Conservation (phyloP, 2,329 filamentous ascomycete genomes). For the Fusarium cyanostomum region DNA sequence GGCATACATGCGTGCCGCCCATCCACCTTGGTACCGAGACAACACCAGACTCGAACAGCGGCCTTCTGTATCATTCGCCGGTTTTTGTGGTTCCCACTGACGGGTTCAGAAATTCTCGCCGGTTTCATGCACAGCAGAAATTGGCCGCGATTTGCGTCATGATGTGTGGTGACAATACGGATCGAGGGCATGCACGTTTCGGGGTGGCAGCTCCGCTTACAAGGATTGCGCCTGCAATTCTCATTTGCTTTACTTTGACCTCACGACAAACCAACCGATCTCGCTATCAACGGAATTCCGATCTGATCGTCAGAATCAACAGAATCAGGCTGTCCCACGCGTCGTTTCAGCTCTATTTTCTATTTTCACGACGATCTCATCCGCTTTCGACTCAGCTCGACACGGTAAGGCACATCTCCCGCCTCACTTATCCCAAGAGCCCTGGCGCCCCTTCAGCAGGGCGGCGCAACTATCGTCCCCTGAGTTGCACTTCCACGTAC, state of each 20-base stretch:
- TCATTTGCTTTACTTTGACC: neutral
- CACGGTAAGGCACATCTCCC: neutral
- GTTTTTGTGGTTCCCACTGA: neutral
- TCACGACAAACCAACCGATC: neutral
- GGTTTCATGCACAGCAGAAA: neutral
- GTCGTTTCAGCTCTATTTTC: neutral
- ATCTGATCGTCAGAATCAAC: conserved; percentile 2
- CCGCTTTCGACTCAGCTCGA: neutral
- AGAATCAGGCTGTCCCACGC: neutral
- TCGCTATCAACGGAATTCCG: neutral
- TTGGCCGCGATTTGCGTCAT: neutral
- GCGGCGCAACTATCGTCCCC: conserved; percentile 1
- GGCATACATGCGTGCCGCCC: conserved; percentile 1
- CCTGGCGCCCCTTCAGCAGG: conserved; percentile 5
- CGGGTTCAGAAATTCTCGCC: neutral
- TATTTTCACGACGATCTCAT: neutral
- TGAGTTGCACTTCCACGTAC: neutral
- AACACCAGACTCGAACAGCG: neutral
- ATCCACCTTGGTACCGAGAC: neutral
- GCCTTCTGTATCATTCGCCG: neutral
- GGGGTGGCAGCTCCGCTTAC: neutral
- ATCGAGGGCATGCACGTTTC: neutral
- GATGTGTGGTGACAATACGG: neutral
- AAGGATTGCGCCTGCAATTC: neutral
- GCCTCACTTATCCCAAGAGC: conserved; percentile 13